Evolutionary conservation across 2,329 filamentous ascomycete genomes (phyloP).

Genomic region (Aspergillus ruber): DNA sequence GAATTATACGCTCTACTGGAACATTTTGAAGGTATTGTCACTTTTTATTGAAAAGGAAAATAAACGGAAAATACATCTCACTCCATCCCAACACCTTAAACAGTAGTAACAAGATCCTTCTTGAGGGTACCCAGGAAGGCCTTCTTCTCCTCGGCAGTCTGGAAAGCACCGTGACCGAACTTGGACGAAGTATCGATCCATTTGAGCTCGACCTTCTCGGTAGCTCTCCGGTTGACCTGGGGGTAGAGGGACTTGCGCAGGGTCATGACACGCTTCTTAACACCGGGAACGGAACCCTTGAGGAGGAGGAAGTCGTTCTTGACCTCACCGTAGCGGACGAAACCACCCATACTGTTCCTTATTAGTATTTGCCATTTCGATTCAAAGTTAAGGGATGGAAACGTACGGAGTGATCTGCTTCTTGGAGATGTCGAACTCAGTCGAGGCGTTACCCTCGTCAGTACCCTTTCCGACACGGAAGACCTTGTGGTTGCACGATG

Average conservation of each 20-base stretch:
- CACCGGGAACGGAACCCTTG: constrained; percentile 95
- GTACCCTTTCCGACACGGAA: constrained; percentile 95
- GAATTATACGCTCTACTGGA: not conserved
- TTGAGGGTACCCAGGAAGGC: constrained; percentile 97
- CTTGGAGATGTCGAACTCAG: constrained; percentile 95
- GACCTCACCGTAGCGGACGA: constrained; percentile 98
- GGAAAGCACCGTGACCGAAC: constrained; percentile 99
- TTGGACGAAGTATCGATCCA: constrained; percentile 99
- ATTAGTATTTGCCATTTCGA: constrained; percentile 28
- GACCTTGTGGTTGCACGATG: constrained; percentile 99
- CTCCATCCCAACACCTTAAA: constrained; percentile 42
- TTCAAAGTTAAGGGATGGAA: not conserved
- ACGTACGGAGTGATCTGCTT: constrained; percentile 99
- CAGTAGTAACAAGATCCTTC: constrained; percentile 71
- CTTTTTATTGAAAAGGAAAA: constrained; percentile 37
- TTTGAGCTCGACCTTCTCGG: constrained; percentile 99
- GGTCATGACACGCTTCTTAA: constrained; percentile 99
- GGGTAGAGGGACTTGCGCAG: constrained; percentile 98
- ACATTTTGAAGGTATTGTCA: constrained; percentile 30
- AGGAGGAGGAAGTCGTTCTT: constrained; percentile 98
- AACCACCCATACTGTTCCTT: constrained; percentile 76
- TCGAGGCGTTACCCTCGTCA: constrained; percentile 87
- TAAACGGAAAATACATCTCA: constrained; percentile 32
- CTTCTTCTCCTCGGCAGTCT: constrained; percentile 97
- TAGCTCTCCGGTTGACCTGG: constrained; percentile 88